Evolutionary conservation across 2,329 filamentous ascomycete species (phyloP).

Genomic region (Emericellopsis cladophorae): DNA sequence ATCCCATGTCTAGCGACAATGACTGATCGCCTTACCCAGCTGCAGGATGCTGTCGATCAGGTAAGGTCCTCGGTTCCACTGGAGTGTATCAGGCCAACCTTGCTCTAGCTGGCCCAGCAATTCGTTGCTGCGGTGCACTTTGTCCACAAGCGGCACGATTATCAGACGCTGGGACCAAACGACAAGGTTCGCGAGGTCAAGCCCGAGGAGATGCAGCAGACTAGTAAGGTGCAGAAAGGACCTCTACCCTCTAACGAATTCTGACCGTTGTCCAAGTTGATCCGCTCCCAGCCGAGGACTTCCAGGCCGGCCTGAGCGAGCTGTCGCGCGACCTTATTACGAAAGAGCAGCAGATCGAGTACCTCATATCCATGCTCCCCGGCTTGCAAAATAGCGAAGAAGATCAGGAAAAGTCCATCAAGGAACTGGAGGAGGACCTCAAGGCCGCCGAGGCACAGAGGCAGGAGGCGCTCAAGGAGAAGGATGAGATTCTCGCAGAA

Average conservation of each 20-base stretch:
- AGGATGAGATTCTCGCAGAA: conserved; percentile 44
- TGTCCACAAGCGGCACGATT: conserved; percentile 55
- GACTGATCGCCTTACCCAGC: conserved; percentile 67
- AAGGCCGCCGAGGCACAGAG: conserved; percentile 49
- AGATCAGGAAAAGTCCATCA: conserved; percentile 58
- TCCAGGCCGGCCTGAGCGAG: conserved; percentile 56
- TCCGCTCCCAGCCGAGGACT: conserved; percentile 49
- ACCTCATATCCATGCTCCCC: conserved; percentile 60
- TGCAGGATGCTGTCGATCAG: conserved; percentile 77
- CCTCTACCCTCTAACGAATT: neutral
- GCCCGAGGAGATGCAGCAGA: conserved; percentile 32
- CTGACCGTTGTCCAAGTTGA: conserved; percentile 31
- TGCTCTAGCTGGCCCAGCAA: conserved; percentile 48
- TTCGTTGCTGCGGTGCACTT: conserved; percentile 56
- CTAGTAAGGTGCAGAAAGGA: conserved; percentile 25
- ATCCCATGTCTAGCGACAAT: conserved; percentile 23
- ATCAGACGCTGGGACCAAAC: conserved; percentile 41
- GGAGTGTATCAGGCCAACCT: neutral
- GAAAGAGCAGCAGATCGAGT: conserved; percentile 75
- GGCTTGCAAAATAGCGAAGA: conserved; percentile 68
- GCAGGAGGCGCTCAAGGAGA: conserved; percentile 50
- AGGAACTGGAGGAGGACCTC: conserved; percentile 52
- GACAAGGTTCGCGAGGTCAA: conserved; percentile 49
- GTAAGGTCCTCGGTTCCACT: conserved; percentile 25
- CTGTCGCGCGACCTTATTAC: conserved; percentile 64